A percentile compares a stretch with the other conserved stretches of the same genome.
These are phyloP conservation scores for Penstemon barbatus DNA, from an alignment of 257 asterid species.

Conservation along the genomic window DNA sequence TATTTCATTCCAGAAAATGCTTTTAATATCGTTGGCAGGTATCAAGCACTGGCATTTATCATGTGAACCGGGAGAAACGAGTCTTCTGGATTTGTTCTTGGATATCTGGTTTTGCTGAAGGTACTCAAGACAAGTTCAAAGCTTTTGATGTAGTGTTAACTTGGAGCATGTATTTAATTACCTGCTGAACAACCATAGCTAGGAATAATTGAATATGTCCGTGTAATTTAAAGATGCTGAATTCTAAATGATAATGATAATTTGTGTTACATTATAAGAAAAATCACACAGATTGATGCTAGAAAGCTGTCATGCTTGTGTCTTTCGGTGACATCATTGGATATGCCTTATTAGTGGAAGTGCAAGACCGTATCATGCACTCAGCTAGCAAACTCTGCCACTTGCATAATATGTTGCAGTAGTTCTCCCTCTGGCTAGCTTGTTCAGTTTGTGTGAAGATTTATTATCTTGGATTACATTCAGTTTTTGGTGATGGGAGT, in stretches of 20 bases:
- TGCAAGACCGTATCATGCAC: conserved; percentile 16
- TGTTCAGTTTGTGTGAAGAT: conserved; percentile 14
- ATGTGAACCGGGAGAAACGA: not conserved
- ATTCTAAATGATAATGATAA: conserved; percentile 8
- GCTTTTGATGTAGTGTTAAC: conserved; percentile 26
- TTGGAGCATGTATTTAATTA: conserved; percentile 23
- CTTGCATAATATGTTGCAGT: conserved; percentile 1
- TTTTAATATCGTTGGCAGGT: conserved; percentile 11
- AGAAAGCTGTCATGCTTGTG: conserved; percentile 18
- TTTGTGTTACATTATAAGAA: not conserved
- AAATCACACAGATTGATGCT: not conserved
- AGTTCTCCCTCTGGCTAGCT: not conserved
- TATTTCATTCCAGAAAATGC: too few species aligned
- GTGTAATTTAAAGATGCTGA: not conserved
- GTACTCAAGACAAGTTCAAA: conserved; percentile 27
- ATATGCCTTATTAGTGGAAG: not conserved
- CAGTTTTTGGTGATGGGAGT: conserved; percentile 21
- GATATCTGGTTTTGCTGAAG: conserved; percentile 20
- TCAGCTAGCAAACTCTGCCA: not conserved
- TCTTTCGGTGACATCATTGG: conserved; percentile 9
- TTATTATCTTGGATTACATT: not conserved
- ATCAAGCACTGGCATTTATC: not conserved
- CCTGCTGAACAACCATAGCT: conserved; percentile 1
- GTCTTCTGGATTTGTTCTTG: conserved; percentile 19
- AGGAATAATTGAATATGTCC: conserved; percentile 12